These are phyloP conservation scores for Phaseolus coccineus DNA, from an alignment of 331 rosid species.

Conservation along the genomic window DNA sequence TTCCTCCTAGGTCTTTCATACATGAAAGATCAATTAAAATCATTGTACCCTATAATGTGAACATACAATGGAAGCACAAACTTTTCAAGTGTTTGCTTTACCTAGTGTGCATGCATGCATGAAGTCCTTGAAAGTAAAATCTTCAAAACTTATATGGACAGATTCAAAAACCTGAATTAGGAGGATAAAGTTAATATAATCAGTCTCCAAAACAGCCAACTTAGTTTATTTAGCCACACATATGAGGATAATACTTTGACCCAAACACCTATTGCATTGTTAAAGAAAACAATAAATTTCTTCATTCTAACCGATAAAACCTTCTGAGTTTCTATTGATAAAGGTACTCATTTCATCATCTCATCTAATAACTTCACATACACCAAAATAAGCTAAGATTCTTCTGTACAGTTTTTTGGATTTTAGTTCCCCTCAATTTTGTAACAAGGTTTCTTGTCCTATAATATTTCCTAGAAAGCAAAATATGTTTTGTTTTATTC, in stretches of 20 bases:
- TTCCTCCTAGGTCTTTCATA: constrained; percentile 11
- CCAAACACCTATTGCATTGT: constrained; percentile 17
- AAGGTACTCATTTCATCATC: background rate
- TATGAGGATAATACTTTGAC: constrained; percentile 1
- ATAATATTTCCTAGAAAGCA: background rate
- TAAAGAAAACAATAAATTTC: background rate
- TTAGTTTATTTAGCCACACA: constrained; percentile 7
- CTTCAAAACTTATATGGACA: constrained; percentile 48
- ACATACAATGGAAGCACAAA: background rate
- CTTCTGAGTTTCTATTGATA: background rate
- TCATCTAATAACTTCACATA: background rate
- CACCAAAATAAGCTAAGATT: constrained; percentile 13
- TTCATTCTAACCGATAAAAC: constrained; percentile 11
- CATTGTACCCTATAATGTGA: background rate
- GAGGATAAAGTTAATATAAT: constrained; percentile 31
- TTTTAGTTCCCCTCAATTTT: background rate
- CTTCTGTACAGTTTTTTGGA: background rate
- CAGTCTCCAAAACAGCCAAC: constrained; percentile 1
- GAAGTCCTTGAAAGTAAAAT: constrained; percentile 59
- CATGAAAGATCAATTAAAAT: constrained; percentile 11
- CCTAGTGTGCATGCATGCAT: constrained; percentile 75
- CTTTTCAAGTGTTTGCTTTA: constrained; percentile 46
- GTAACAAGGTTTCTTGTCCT: constrained; percentile 2
- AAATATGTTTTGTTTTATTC: background rate
- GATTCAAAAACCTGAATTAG: constrained; percentile 63